phyloP scores from a whole-genome alignment of 2,329 filamentous ascomycete genomes.

The Alternaria panax region DNA sequence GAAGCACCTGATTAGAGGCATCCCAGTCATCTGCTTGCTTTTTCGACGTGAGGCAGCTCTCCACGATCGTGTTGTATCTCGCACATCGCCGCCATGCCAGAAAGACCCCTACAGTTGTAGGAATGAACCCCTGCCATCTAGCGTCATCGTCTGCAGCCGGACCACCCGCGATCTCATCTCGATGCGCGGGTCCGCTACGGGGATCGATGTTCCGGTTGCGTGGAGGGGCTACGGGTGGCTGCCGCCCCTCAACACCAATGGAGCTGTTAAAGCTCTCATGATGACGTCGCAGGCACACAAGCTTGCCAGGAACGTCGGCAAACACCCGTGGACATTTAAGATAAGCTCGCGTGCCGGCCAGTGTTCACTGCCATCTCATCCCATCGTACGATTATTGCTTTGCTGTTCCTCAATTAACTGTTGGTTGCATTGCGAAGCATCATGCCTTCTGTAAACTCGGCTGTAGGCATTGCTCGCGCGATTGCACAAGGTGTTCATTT shows the following conservation, averaged over 20 bases:
- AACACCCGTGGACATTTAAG: constrained; percentile 6
- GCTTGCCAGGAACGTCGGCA: neutral
- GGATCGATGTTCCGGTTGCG: neutral
- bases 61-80: neutral
- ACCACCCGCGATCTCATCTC: constrained; percentile 4
- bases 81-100: neutral
- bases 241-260: constrained; percentile 19
- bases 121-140: constrained; percentile 1
- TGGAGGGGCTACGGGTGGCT: constrained; percentile 5
- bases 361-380: neutral
- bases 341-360: neutral
- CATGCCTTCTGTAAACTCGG: constrained; percentile 14
- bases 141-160: constrained; percentile 1
- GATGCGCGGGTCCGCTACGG: constrained; percentile 6
- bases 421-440: neutral
- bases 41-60: neutral
- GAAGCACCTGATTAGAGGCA: neutral
- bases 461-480: neutral
- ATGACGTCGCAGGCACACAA: constrained; percentile 21
- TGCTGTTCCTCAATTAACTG: neutral
- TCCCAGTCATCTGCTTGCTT: neutral
- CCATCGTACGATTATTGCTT: neutral
- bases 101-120: neutral
- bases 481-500: neutral
- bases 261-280: constrained; percentile 25